These are phyloP conservation scores for Nannochloris sp. DNA, from an alignment of 139 green algal species.

Conservation along the genomic window DNA sequence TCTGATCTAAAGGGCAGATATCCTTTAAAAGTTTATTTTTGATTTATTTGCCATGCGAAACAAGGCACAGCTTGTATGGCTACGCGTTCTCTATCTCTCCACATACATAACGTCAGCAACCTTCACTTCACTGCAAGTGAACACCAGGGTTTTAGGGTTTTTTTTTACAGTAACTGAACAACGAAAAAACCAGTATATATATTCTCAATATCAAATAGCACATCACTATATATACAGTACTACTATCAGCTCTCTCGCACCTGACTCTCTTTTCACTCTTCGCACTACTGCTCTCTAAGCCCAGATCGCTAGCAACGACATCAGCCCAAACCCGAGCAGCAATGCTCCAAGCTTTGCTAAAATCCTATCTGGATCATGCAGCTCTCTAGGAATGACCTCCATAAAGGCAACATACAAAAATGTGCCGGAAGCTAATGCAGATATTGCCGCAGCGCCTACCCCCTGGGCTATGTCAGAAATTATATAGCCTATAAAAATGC, in stretches of 20 bases:
- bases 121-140: too few species aligned
- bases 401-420: slow-evolving; percentile 81
- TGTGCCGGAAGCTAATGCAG: slow-evolving; percentile 63
- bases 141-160: too few species aligned
- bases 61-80: too few species aligned
- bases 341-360: slow-evolving; percentile 50
- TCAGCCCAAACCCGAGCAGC: slow-evolving; percentile 54
- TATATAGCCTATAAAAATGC: slow-evolving; percentile 56
- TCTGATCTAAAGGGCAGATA: too few species aligned
- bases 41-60: too few species aligned
- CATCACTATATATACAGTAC: not conserved
- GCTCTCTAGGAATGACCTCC: slow-evolving; percentile 72
- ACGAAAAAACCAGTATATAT: not conserved
- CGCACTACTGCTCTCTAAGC: slow-evolving; percentile 25
- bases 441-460: slow-evolving; percentile 43
- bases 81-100: too few species aligned
- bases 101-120: too few species aligned
- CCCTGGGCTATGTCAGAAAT: slow-evolving; percentile 39
- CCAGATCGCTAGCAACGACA: slow-evolving; percentile 74
- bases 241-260: not conserved
- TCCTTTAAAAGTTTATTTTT: too few species aligned
- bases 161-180: not conserved
- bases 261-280: not conserved
- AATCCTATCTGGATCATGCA: slow-evolving; percentile 35
- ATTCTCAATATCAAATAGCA: not conserved